phyloP scores from a whole-genome alignment of 768 basidiomycete genomes.

The Tubosaeta sp. region DNA sequence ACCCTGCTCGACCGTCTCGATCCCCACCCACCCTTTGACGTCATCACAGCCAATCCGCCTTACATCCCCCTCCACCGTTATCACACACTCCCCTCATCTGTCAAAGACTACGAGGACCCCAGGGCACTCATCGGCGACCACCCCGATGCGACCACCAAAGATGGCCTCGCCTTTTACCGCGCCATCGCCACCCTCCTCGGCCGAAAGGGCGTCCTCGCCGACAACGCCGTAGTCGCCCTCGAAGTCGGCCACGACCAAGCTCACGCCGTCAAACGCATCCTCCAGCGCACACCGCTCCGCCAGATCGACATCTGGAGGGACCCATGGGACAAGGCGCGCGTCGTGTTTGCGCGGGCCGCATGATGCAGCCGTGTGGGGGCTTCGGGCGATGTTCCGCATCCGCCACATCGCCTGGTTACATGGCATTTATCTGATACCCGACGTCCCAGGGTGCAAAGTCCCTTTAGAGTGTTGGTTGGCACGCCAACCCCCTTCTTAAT shows the following conservation, averaged over 20 bases:
- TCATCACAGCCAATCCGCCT: constrained; percentile 82
- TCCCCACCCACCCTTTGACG: constrained; percentile 55
- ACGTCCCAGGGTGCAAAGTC: background rate
- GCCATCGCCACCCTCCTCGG: constrained; percentile 62
- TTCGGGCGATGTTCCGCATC: background rate
- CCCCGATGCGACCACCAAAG: constrained; percentile 28
- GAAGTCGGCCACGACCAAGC: constrained; percentile 81
- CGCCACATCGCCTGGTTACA: constrained; percentile 16
- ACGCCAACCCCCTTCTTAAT: constrained; percentile 2
- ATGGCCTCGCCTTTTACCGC: constrained; percentile 69
- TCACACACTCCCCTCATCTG: constrained; percentile 57
- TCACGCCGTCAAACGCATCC: constrained; percentile 51
- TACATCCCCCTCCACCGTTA: constrained; percentile 76
- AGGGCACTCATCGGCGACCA: constrained; percentile 77
- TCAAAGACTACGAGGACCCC: constrained; percentile 75
- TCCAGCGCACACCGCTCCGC: constrained; percentile 41
- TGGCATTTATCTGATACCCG: constrained; percentile 1
- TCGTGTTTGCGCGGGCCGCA: constrained; percentile 53
- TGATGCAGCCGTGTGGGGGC: constrained; percentile 15
- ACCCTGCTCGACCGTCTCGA: constrained; percentile 22
- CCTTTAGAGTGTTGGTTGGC: constrained; percentile 4
- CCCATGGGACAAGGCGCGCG: constrained; percentile 72
- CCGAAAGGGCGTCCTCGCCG: constrained; percentile 45
- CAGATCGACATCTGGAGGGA: constrained; percentile 68
- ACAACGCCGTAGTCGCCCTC: constrained; percentile 59